Evolutionary conservation across 2,329 filamentous ascomycete species (phyloP), one percentile per base, ranked within the genome.

Genomic region (Penicillium sp.): DNA sequence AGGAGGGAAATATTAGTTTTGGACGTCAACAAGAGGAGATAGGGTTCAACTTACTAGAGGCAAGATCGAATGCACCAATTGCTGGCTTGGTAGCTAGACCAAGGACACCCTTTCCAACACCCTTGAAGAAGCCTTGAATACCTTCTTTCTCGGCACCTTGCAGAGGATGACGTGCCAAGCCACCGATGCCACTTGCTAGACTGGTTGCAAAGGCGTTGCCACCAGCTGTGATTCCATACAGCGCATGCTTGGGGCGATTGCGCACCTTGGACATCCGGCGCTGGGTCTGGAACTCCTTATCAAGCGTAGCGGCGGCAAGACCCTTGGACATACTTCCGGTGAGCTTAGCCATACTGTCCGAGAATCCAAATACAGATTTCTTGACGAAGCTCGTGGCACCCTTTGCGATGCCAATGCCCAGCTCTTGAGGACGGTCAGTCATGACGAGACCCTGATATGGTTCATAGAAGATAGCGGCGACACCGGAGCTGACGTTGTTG

Each of bases 381-480:
- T 99, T 99, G 63, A 97, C 89, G 68, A 99, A 97, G 61, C 91
- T 96, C 0, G 91, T 93, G 10, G 95, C 94, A 36, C 94, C 94
- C 74, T 97, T 97, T 34, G 94, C 95, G 59, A 99, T 96, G 16
- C 94, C 94, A 38, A 96, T 81, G 18, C 94, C 95, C 51, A 99
- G 86, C 61, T 99, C 93, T 72, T 97, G 93, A 2, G 94, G 95
- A 62, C 90, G 85, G 71, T 99, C 94, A 0, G 92, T 96, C 81
- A 96, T 90, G 71, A 99, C 95, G 45, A 99, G 84, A 19, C 95
- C 90, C 77, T 99, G 94, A 76, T 99, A 99, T 35, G 94, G 94
- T 72, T 99, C 95, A 79, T 99, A 99, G 78, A 99, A 99, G 70
- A 99, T 96, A 71, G 97, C 94, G 18, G 90, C 92, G 49, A 99